Base-by-base conservation (phyloP, 1,139 yeast genomes). In the Pichia terricola region DNA sequence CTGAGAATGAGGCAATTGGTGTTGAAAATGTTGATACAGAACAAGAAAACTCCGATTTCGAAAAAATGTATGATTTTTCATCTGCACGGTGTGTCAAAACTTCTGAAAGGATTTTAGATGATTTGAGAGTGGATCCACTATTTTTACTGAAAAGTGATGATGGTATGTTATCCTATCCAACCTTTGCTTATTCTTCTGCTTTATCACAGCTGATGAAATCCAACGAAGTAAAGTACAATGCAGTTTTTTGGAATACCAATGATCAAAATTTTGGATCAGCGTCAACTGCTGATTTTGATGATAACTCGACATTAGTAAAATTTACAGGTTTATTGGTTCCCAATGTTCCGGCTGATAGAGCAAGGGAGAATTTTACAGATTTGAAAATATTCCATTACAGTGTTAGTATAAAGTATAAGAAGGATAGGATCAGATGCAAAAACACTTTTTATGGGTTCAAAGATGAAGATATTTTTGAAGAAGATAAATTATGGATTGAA, bases 91-190 rank as follows among this genome's bases (percentile, higher is more conserved):
- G 47, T 27, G 26, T 50, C 32, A 82, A 82, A 55, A 80, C 89
- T 0, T 63, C 80, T 28, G 81, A 81, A 53, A 65, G 91, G 43
- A 67, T 82, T 31, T 53, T 81, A 30, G 87, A 81, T 56, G 91
- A 82, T 55, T 58, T 81, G 37, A 67, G 73, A 52, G 72, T 56
- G 31, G 73, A 70, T 56, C 72, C 45, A 41, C 64, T 38, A 35
- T 57, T 55, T 46, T 46, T 57, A 11, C 43, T 45, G 26, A 50
- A 53, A 16, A 42, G 49, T 3, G 49, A 49, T 11, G 43, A 51
- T 8, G 64, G 62, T 9, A 53, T 59, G 16, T 45, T 61, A 16
- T 49, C 50, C 3, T 49, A 43, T n/a, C 56, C 55, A 16, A 48
- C 60, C 2, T 40, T 50, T 10, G 46, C 45, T 5, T 56, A 60